These are phyloP conservation scores for Bruguiera gymnorhiza DNA, from an alignment of 345 rosid species.

Conservation along the genomic window DNA sequence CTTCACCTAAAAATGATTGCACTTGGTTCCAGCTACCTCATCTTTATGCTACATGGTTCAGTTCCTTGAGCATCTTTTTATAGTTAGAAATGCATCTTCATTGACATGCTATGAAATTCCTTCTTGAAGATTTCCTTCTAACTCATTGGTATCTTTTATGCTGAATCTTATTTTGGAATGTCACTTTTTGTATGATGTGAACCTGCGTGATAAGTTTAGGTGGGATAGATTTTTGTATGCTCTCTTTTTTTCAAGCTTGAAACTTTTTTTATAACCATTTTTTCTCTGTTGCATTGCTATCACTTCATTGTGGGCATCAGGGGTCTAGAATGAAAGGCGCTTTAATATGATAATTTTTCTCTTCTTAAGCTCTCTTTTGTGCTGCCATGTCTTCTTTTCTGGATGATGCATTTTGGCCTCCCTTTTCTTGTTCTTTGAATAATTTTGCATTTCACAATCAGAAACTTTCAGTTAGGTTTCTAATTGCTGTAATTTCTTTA, in stretches of 20 bases:
- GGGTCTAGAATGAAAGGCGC: too few relatives aligned
- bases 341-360: too few relatives aligned
- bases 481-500: constrained; percentile 5
- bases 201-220: background rate
- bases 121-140: too few relatives aligned
- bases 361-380: background rate
- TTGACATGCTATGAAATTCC: too few relatives aligned
- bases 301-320: background rate
- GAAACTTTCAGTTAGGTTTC: background rate
- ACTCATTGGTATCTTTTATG: too few relatives aligned
- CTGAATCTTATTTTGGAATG: background rate
- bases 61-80: too few relatives aligned
- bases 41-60: too few relatives aligned
- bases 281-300: background rate
- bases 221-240: background rate
- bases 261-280: background rate
- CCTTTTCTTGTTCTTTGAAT: background rate
- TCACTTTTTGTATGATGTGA: background rate
- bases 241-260: background rate
- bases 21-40: too few relatives aligned
- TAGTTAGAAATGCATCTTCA: too few relatives aligned
- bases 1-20: too few relatives aligned
- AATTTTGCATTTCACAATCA: constrained; percentile 1
- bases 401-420: background rate
- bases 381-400: background rate